Evolutionary conservation across 2,329 filamentous ascomycete genomes (phyloP), one percentile per base, ranked within the genome.

Genomic region (Davidsoniella eucalypti): DNA sequence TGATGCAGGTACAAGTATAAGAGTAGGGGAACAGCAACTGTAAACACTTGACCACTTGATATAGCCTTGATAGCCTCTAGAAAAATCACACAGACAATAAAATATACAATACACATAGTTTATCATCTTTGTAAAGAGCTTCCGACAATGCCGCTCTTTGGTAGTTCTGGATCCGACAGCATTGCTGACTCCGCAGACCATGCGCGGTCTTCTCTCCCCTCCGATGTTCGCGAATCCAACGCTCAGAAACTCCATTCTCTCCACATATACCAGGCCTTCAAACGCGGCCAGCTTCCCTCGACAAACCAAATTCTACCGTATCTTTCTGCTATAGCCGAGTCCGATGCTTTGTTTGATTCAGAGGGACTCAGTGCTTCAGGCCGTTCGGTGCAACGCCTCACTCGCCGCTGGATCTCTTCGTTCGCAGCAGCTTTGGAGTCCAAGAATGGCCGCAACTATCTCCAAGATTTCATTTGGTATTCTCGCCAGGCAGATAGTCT

Each of bases 161-260:
- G 48, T 14, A 26, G 41, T 18, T 18, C 33, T 12, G 48, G 45
- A n/a, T 41, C 44, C 29, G 48, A 50, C 25, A 45, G 48, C 41
- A 36, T 45, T 21, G 17, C 17, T 33, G 41, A 45, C 21, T 41
- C 9, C 2, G 33, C 48, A 25, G 38, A 33, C 2, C 33, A 23
- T 9, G 17, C 41, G 17, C 25, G 41, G 6, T 33, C 29, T 12
- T 33, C 29, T 8, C 17, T 45, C 5, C 41, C 48, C 8, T 21
- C 38, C 10, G 67, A 71, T 29, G 68, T 88, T 49, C 85, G 94
- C 71, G 73, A 79, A 44, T 72, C 79, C 58, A 73, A 94, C 52
- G 85, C 90, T 60, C 80, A 90, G 64, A 95, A 94, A 70, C 75
- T 96, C 54, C 90, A 94, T 66, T 82, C 82, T 23, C 95, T 94